These are phyloP conservation scores for Yamadazyma jaroonii DNA, from an alignment of 1,139 yeast genomes.

Conservation along the genomic window DNA sequence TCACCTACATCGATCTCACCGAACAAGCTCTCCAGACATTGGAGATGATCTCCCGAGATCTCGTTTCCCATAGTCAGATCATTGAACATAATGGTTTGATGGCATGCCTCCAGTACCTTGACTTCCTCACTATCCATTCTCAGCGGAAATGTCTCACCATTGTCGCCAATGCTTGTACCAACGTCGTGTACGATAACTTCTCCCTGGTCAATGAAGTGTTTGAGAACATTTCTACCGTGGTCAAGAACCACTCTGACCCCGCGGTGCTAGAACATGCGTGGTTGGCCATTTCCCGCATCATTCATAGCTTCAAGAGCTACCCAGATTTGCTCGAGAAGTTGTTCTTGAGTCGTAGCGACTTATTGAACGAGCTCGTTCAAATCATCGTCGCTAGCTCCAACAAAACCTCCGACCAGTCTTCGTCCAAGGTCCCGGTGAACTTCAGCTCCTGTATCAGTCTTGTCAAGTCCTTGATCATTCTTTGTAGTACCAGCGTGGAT, in stretches of 20 bases:
- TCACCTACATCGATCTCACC: constrained; percentile 83
- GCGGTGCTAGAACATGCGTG: constrained; percentile 69
- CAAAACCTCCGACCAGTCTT: constrained; percentile 16
- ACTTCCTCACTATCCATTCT: constrained; percentile 85
- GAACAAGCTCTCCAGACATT: constrained; percentile 86
- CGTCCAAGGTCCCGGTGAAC: constrained; percentile 22
- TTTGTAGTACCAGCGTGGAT: constrained; percentile 37
- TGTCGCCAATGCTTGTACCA: constrained; percentile 72
- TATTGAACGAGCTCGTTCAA: constrained; percentile 26
- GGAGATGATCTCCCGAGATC: constrained; percentile 62
- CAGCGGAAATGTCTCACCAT: constrained; percentile 80
- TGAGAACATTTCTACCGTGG: constrained; percentile 60
- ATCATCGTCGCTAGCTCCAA: constrained; percentile 30
- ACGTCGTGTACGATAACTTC: constrained; percentile 44
- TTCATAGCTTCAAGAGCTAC: constrained; percentile 49
- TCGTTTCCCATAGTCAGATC: constrained; percentile 48
- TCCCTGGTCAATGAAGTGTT: constrained; percentile 54
- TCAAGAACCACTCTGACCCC: constrained; percentile 56
- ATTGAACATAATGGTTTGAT: constrained; percentile 60
- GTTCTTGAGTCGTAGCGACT: constrained; percentile 26
- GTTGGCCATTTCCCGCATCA: constrained; percentile 62
- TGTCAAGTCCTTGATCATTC: constrained; percentile 39
- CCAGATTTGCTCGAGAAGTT: constrained; percentile 47
- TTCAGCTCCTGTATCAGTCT: constrained; percentile 37
- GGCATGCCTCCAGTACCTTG: constrained; percentile 72